Evolutionary conservation across 805 yeast genomes (phyloP), one percentile per base, ranked within the genome.

Genomic region (Groenewaldozyma tartarivorans): DNA sequence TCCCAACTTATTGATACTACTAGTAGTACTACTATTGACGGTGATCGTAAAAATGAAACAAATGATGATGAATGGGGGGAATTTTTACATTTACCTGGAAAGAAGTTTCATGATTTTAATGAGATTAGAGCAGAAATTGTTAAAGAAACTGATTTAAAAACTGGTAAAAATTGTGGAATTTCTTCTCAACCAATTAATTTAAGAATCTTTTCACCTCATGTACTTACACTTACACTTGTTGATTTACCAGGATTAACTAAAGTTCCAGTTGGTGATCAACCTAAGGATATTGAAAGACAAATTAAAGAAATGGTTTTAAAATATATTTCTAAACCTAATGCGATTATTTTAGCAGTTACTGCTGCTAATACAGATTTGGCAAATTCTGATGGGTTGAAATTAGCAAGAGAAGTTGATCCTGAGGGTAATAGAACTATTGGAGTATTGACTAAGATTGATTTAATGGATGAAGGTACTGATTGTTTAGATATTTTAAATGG

Each of bases 241-340:
- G 98, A 92, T 66, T 73, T 92, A 55, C 98, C 98, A 6, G 98
- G 98, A 46, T 74, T 92, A 56, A 92, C 98, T 32, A 92, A 92
- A 61, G 98, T 92, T 30, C 98, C 98, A 3, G 96, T 92, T 42
- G 98, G 98, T 38, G 98, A 92, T 65, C 98, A 92, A 65, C 98
- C 98, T 41, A 81, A 83, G 54, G 98, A 92, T 62, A 92, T 92
- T 50, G 98, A 92, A 67, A 77, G 74, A 49, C 96, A 86, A 65
- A 92, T 92, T 55, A 79, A 87, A 57, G 95, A 87, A 49, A 81
- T 92, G 86, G 70, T 92, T 36, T 71, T 92, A 72, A 88, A 87
- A 63, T 92, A 81, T 59, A 88, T 92, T 50, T 81, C 95, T 20
- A 87, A 87, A 55, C 97, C 97, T 43, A 90, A 92, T 56, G 95